Base-by-base conservation (phyloP, 2,329 filamentous ascomycete genomes). In the Calonectria henricotiae region DNA sequence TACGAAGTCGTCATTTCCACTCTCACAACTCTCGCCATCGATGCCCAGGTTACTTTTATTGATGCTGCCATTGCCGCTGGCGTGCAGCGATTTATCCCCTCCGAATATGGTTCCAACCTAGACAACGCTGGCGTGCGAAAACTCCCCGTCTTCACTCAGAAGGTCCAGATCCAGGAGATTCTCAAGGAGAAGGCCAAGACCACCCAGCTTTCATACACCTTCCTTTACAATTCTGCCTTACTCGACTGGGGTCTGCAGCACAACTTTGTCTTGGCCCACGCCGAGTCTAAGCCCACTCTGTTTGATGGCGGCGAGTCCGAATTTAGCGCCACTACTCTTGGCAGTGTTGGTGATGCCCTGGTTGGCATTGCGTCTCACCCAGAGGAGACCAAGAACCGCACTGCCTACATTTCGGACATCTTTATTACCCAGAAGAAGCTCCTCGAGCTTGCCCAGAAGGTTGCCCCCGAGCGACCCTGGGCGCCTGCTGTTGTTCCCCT, bases 61-160 rank as follows among this genome's bases (percentile, higher is more conserved):
- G 86, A 91, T 37, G 91, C 90, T 0, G 86, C 89, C 37, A 82
- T 89, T 32, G 85, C 85, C 4, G 89, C 89, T 4, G 89, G 90
- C 5, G 89, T 92, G 0, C 85, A 89, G 76, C 86, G 89, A 13
- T 90, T 91, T 81, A 80, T 92, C 37, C 89, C 90, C 2, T 88
- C 88, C 2, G 90, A 92, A 70, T 92, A 86, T 60, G 84, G 84
- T 39, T 75, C 77, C 49, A 79, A 85, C 81, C 67, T 81, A 11
- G 41, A 63, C 20, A 66, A 79, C 23, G 79, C 79, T 8, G 77
- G 84, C 63, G 73, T 79, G 55, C 72, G 82, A 65, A 61, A 79
- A 2, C 83, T 92, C 1, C 86, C 89, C 1, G 76, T 90, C 1
- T 90, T 89, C 68, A 79, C 77, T 1, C 79, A 79, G 70, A 93